A percentile compares a stretch with the other conserved stretches of the same genome.
These are phyloP conservation scores for Lignosus rhinocerotis DNA, from an alignment of 1,284 basidiomycete species.

Conservation along the genomic window DNA sequence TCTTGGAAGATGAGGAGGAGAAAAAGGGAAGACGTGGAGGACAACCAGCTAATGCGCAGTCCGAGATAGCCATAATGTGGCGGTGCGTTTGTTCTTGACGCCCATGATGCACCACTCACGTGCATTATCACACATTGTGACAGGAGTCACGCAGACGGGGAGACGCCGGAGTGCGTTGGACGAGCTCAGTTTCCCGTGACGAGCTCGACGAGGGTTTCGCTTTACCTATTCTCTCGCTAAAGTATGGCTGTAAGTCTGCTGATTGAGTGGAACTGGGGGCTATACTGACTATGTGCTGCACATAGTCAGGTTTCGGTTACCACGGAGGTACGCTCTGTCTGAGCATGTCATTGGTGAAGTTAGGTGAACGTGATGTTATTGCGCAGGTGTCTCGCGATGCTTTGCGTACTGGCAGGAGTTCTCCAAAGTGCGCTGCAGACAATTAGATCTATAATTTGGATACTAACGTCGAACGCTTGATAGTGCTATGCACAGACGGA, in stretches of 20 bases:
- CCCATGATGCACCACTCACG: constrained; percentile 6
- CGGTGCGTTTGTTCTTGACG: constrained; percentile 4
- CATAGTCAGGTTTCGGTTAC: constrained; percentile 62
- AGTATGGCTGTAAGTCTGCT: constrained; percentile 39
- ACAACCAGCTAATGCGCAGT: background rate
- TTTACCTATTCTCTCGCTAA: constrained; percentile 5
- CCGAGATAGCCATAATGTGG: background rate
- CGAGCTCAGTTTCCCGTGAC: background rate
- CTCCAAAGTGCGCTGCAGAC: constrained; percentile 57
- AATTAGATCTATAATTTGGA: background rate
- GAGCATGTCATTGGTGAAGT: constrained; percentile 1
- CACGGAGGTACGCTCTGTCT: constrained; percentile 51
- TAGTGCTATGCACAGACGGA: constrained; percentile 91
- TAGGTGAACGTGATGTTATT: constrained; percentile 9
- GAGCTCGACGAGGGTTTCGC: constrained; percentile 5
- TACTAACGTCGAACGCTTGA: background rate
- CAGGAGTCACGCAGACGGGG: background rate
- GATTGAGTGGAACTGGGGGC: background rate
- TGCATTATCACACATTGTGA: background rate
- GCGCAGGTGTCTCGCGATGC: constrained; percentile 82
- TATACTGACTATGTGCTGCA: background rate
- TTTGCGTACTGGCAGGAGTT: constrained; percentile 94
- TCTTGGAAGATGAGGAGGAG: background rate
- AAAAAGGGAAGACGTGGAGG: background rate
- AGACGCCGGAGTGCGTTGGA: constrained; percentile 3